Percentiles rank a stretch among this genome's conserved stretches.
Conservation (phyloP, 2,329 filamentous ascomycete species). For the Sporothrix mexicana region DNA sequence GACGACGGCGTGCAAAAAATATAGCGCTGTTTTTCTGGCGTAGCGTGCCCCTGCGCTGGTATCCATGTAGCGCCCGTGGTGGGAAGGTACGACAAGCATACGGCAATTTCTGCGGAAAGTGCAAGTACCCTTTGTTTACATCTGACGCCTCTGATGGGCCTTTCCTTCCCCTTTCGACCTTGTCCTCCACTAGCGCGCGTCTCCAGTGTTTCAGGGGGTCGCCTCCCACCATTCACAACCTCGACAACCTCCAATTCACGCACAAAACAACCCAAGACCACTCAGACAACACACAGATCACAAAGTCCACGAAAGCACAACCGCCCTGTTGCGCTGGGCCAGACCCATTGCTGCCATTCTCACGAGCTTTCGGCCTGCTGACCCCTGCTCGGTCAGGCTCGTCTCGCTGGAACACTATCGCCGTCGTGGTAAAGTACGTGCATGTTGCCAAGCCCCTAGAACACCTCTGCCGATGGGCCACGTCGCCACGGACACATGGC, state of each 20-base stretch:
- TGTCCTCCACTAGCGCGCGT: conserved; percentile 21
- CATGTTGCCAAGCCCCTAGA: conserved; percentile 30
- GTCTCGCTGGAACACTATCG: neutral
- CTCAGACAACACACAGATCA: neutral
- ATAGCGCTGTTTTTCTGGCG: neutral
- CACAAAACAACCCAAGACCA: neutral
- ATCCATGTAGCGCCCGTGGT: neutral
- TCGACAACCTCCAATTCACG: neutral
- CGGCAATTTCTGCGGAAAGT: neutral
- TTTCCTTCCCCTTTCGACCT: conserved; percentile 22
- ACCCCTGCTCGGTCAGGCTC: conserved; percentile 10
- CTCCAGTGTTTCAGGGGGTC: conserved; percentile 26
- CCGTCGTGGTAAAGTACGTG: conserved; percentile 26
- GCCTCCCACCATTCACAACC: conserved; percentile 11
- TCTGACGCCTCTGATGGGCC: neutral
- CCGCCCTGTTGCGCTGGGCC: neutral
- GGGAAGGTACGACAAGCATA: neutral
- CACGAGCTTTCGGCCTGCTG: neutral
- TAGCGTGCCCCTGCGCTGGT: conserved; percentile 16
- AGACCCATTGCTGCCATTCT: neutral
- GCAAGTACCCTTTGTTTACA: neutral
- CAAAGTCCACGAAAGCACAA: conserved; percentile 5
- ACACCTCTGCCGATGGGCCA: conserved; percentile 23
- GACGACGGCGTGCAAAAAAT: conserved; percentile 20
- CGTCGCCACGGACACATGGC: conserved; percentile 20